Evolutionary conservation across 2,329 filamentous ascomycete genomes (phyloP), one percentile per base, ranked within the genome.

Genomic region (Phialophora verrucosa): DNA sequence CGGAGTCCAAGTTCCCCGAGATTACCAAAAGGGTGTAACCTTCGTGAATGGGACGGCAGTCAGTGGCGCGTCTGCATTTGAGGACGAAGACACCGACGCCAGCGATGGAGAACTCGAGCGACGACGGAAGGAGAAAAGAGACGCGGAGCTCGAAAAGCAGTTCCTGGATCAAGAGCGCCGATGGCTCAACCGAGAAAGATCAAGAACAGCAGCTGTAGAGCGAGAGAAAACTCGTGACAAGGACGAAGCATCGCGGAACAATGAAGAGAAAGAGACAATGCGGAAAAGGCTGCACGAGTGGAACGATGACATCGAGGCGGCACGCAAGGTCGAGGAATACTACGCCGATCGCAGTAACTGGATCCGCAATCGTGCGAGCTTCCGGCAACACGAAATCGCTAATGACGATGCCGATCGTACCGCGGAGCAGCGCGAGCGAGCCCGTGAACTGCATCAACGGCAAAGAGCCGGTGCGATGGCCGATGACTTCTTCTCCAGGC

Each of bases 171-270:
- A 93, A 51, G 92, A 97, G 76, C 88, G 92, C 32, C 90, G 92
- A 69, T 98, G 94, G 94, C 83, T 92, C 29, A 96, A 96, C 76
- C 88, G 93, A 53, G 95, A 99, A 77, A 87, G 90, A 62, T 91
- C 91, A 67, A 87, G 92, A 49, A 90, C 91, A 14, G 91, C 92
- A 4, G 94, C 95, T 0, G 82, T 97, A 25, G 91, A 96, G 71
- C 88, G 95, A 66, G 93, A 97, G 75, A 89, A 87, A 72, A 90
- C 90, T 31, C 89, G 92, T 11, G 92, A 96, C 74, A 88, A 87
- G 68, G 88, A 91, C 58, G 91, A 96, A 71, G 85, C 87, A 3
- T 87, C 87, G 27, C 87, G 88, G 20, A 78, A 86, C 2, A 85
- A 89, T 68, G 85, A 87, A 56, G 85, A 87, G 60, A 87, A 85